Evolutionary conservation across 805 yeast genomes (phyloP).

Genomic region (Saturnispora sanitii): DNA sequence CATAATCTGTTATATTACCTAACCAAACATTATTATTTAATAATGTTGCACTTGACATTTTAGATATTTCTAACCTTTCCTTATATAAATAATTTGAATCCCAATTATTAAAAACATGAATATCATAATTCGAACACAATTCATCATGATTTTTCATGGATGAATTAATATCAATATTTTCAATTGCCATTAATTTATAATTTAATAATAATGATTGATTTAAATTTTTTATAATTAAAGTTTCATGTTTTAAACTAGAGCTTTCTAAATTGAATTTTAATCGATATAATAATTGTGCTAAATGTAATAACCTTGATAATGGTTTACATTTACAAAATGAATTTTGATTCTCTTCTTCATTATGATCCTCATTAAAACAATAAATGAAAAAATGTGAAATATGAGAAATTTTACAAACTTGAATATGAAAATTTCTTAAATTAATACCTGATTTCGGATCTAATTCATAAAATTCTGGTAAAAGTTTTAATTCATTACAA

Average conservation of each 20-base stretch:
- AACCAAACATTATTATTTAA: constrained; percentile 53
- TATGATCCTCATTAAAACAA: constrained; percentile 38
- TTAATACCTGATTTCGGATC: constrained; percentile 70
- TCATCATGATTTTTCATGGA: constrained; percentile 21
- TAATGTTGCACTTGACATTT: constrained; percentile 72
- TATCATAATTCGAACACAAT: constrained; percentile 29
- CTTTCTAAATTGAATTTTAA: constrained; percentile 17
- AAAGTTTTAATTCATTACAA: constrained; percentile 31
- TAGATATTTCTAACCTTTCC: constrained; percentile 75
- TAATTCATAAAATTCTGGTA: constrained; percentile 47
- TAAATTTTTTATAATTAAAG: constrained; percentile 21
- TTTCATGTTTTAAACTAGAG: constrained; percentile 24
- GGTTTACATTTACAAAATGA: constrained; percentile 29
- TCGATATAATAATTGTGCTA: constrained; percentile 32
- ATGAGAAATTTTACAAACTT: constrained; percentile 68
- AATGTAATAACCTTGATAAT: constrained; percentile 31
- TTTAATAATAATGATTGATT: constrained; percentile 13
- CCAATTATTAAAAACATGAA: constrained; percentile 46
- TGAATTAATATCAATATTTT: constrained; percentile 18
- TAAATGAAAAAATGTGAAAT: constrained; percentile 74
- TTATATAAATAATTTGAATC: constrained; percentile 57
- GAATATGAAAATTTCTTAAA: constrained; percentile 77
- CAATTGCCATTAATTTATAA: constrained; percentile 23
- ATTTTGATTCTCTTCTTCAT: constrained; percentile 10
- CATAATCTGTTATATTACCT: constrained; percentile 74